Conservation (phyloP, 768 basidiomycete genomes). For the Lactarius deliciosus region DNA sequence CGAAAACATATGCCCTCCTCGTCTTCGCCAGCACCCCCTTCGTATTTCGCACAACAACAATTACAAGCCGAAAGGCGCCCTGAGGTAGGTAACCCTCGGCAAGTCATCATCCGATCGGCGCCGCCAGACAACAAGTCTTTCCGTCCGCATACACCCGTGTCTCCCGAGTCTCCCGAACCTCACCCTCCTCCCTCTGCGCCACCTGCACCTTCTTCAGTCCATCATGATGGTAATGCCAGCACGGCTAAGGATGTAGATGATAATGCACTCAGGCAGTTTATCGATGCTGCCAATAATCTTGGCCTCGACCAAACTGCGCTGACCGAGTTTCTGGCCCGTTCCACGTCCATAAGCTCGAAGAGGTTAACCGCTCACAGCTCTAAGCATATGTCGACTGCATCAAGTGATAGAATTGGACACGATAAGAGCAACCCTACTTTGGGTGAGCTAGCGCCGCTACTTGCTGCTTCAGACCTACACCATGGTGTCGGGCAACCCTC, state of each 20-base stretch:
- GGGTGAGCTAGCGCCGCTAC: constrained; percentile 20
- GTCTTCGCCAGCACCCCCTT: constrained; percentile 19
- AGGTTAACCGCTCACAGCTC: constrained; percentile 45
- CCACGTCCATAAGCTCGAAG: constrained; percentile 59
- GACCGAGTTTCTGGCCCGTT: constrained; percentile 69
- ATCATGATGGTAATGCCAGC: neutral
- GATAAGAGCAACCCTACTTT: constrained; percentile 5
- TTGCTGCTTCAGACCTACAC: constrained; percentile 33
- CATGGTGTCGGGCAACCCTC: constrained; percentile 19
- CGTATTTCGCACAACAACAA: constrained; percentile 23
- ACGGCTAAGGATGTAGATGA: constrained; percentile 39
- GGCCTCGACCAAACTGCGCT: constrained; percentile 73
- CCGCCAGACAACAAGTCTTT: constrained; percentile 28
- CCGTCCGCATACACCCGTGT: constrained; percentile 18
- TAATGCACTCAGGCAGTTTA: constrained; percentile 66
- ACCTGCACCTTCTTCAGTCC: neutral
- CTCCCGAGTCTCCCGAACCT: constrained; percentile 4
- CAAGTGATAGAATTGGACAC: constrained; percentile 32
- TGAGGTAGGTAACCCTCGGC: neutral
- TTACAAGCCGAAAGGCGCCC: constrained; percentile 13
- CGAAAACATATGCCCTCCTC: constrained; percentile 28
- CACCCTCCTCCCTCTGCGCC: constrained; percentile 20
- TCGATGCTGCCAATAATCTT: constrained; percentile 71
- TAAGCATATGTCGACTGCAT: constrained; percentile 44
- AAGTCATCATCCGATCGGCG: constrained; percentile 20